A percentile compares a stretch with the other conserved stretches of the same genome.
phyloP scores from a whole-genome alignment of 176 grass and related monocot species.

The Carex pumila region DNA sequence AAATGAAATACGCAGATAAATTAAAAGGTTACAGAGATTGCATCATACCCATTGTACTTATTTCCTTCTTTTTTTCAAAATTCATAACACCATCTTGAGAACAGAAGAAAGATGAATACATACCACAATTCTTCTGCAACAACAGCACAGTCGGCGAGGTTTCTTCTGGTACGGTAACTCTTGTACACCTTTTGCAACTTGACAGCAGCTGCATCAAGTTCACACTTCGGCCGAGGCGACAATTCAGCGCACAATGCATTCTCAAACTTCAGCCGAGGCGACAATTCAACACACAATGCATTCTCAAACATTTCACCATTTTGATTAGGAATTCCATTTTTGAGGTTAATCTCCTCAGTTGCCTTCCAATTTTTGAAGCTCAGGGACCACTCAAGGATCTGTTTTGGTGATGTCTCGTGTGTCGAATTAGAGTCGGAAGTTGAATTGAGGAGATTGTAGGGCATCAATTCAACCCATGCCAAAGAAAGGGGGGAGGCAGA shows the following conservation, averaged over 20 bases:
- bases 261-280: slow-evolving; percentile 35
- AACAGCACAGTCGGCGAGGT: slow-evolving; percentile 79
- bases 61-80: neutral
- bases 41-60: neutral
- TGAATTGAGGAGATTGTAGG: slow-evolving; percentile 23
- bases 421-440: slow-evolving; percentile 21
- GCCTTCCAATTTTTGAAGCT: slow-evolving; percentile 57
- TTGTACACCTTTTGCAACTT: slow-evolving; percentile 94
- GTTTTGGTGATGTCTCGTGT: slow-evolving; percentile 16
- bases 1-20: neutral
- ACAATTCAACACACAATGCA: slow-evolving; percentile 12
- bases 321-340: neutral
- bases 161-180: slow-evolving; percentile 73
- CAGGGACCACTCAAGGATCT: slow-evolving; percentile 23
- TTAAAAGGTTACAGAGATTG: neutral
- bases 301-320: neutral
- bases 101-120: slow-evolving; percentile 1
- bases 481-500: neutral
- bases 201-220: slow-evolving; percentile 63
- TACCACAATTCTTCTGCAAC: slow-evolving; percentile 96
- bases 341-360: neutral
- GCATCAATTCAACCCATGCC: slow-evolving; percentile 40
- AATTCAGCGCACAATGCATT: slow-evolving; percentile 2
- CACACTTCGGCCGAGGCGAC: slow-evolving; percentile 37
- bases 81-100: neutral